Evolutionary conservation across 257 asterid species (phyloP).

Genomic region (Capsicum chinense): DNA sequence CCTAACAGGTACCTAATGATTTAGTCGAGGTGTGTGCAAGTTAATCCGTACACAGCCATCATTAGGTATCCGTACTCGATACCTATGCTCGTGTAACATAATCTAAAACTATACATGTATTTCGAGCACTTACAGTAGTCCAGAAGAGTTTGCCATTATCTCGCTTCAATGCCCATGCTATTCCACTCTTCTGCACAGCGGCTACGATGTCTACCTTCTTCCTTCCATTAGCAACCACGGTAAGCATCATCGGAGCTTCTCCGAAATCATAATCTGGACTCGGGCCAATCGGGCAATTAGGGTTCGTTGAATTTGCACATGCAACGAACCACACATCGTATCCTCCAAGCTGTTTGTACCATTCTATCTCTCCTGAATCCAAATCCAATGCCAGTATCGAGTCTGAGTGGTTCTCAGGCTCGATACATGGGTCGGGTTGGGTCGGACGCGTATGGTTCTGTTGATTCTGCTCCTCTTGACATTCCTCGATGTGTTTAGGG

Average conservation of each 20-base stretch:
- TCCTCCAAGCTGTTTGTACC: conserved; percentile 64
- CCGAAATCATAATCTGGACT: conserved; percentile 60
- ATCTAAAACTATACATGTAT: too few species aligned
- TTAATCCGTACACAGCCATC: too few species aligned
- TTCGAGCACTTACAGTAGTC: conserved; percentile 43
- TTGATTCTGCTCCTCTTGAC: conserved; percentile 45
- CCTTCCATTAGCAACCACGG: conserved; percentile 25
- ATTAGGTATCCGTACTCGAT: too few species aligned
- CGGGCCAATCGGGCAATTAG: conserved; percentile 59
- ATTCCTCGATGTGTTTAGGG: conserved; percentile 42
- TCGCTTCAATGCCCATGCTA: conserved; percentile 56
- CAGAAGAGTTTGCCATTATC: conserved; percentile 48
- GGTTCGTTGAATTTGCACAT: conserved; percentile 39
- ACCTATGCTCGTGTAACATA: too few species aligned
- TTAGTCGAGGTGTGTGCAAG: too few species aligned
- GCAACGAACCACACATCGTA: conserved; percentile 59
- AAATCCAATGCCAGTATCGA: conserved; percentile 52
- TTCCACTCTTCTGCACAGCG: conserved; percentile 64
- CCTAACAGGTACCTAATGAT: neutral
- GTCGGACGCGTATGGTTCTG: conserved; percentile 42
- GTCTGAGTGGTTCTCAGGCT: conserved; percentile 50
- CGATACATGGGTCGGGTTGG: conserved; percentile 45
- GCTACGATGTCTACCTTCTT: conserved; percentile 40
- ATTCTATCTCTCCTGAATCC: conserved; percentile 43
- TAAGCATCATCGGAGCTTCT: conserved; percentile 62